Evolutionary conservation across 805 yeast species (phyloP).

Genomic region (Isabelozyma rhagii): DNA sequence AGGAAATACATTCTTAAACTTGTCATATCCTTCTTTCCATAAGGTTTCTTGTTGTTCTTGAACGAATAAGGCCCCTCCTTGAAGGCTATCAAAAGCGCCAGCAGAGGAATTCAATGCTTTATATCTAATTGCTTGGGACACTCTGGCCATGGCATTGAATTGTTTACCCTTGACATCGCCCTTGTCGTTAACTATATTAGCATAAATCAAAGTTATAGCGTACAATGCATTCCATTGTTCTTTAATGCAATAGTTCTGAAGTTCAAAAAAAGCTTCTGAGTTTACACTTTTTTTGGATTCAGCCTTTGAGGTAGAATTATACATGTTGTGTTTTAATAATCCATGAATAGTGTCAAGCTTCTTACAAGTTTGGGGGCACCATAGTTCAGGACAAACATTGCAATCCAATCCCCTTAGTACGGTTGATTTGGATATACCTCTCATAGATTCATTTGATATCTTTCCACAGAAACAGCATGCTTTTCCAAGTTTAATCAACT

Average conservation of each 20-base stretch:
- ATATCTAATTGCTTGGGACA: slow-evolving; percentile 64
- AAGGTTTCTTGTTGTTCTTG: slow-evolving; percentile 53
- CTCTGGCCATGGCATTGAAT: slow-evolving; percentile 62
- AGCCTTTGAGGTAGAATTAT: slow-evolving; percentile 17
- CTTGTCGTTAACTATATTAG: slow-evolving; percentile 43
- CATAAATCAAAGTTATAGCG: slow-evolving; percentile 57
- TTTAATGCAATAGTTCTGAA: slow-evolving; percentile 59
- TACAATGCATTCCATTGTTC: slow-evolving; percentile 69
- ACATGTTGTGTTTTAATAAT: slow-evolving; percentile 53
- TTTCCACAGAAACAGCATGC: slow-evolving; percentile 76
- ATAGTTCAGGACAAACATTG: slow-evolving; percentile 57
- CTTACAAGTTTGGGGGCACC: slow-evolving; percentile 70
- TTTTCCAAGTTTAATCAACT: slow-evolving; percentile 55
- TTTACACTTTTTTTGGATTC: slow-evolving; percentile 38
- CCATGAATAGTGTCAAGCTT: slow-evolving; percentile 51
- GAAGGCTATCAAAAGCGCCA: slow-evolving; percentile 50
- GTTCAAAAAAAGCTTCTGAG: slow-evolving; percentile 48
- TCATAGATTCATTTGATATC: slow-evolving; percentile 33
- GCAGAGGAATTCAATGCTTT: slow-evolving; percentile 55
- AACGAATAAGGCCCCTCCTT: slow-evolving; percentile 52
- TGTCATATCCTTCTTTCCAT: slow-evolving; percentile 57
- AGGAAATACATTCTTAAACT: slow-evolving; percentile 51
- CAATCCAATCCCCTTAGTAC: slow-evolving; percentile 59
- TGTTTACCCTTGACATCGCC: slow-evolving; percentile 39
- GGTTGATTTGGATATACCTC: slow-evolving; percentile 21